A percentile compares a stretch with the other conserved stretches of the same genome.
These are phyloP conservation scores for Naegleria fowleri DNA, from an alignment of 208 protist species.

Conservation along the genomic window DNA sequence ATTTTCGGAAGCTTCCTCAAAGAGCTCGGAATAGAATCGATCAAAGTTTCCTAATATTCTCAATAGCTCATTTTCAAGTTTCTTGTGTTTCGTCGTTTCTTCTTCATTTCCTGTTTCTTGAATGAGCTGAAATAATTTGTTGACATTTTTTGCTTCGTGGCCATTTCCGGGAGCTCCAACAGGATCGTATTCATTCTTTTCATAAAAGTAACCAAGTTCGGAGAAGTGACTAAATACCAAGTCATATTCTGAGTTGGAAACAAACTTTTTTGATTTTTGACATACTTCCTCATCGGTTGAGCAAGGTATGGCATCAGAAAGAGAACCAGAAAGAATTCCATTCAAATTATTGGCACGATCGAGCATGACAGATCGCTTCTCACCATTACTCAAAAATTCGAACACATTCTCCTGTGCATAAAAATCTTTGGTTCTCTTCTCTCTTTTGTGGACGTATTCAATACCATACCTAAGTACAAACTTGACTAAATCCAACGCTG, in stretches of 20 bases:
- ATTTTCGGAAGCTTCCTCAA: constrained; percentile 30
- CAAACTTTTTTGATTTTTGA: constrained; percentile 27
- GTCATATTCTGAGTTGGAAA: not conserved
- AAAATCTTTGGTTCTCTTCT: not conserved
- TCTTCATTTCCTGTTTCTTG: not conserved
- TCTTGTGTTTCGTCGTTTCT: not conserved
- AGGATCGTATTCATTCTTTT: not conserved
- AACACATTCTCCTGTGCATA: constrained; percentile 30
- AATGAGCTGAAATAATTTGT: not conserved
- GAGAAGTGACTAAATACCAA: constrained; percentile 32
- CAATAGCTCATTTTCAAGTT: not conserved
- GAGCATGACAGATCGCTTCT: constrained; percentile 18
- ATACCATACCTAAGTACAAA: constrained; percentile 70
- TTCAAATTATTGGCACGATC: not conserved
- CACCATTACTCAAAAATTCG: constrained; percentile 12
- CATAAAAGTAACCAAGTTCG: constrained; percentile 18
- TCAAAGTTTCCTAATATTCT: not conserved
- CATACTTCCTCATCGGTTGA: constrained; percentile 29
- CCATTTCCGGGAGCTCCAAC: not conserved
- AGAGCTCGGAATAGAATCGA: constrained; percentile 31
- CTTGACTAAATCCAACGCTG: constrained; percentile 65
- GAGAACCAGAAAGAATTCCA: not conserved
- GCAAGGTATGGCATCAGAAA: constrained; percentile 26
- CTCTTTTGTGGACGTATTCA: constrained; percentile 49
- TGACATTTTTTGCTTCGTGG: not conserved